These are phyloP conservation scores for Incumbomyces delicatus DNA, from an alignment of 2,329 filamentous ascomycete genomes.

Conservation along the genomic window DNA sequence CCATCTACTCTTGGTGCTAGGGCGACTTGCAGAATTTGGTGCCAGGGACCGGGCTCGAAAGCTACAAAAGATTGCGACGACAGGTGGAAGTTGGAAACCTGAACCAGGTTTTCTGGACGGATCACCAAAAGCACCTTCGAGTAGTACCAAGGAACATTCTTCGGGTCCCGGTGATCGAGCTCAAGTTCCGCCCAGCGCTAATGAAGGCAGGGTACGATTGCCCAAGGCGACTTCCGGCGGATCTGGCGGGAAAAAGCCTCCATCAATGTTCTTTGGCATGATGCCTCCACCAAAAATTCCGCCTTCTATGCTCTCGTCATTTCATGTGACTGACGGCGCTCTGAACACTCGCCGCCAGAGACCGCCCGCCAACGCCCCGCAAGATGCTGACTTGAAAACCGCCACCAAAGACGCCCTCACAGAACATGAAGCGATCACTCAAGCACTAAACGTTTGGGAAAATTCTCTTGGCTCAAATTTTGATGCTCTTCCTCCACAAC, in stretches of 20 bases:
- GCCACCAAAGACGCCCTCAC: constrained; percentile 59
- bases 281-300: constrained; percentile 32
- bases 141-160: constrained; percentile 6
- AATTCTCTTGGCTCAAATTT: constrained; percentile 64
- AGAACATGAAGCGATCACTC: constrained; percentile 58
- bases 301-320: constrained; percentile 40
- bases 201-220: constrained; percentile 12
- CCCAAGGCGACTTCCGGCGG: not conserved
- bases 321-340: constrained; percentile 40
- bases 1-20: constrained; percentile 72
- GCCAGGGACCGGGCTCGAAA: constrained; percentile 71
- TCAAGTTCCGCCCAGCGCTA: constrained; percentile 14
- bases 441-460: constrained; percentile 36
- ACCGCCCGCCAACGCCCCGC: constrained; percentile 20
- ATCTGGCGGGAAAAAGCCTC: constrained; percentile 20
- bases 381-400: constrained; percentile 48
- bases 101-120: constrained; percentile 10
- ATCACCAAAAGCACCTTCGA: constrained; percentile 6
- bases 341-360: constrained; percentile 24
- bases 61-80: constrained; percentile 52
- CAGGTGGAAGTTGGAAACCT: constrained; percentile 49
- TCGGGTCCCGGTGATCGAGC: not conserved
- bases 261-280: constrained; percentile 40
- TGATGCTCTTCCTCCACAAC: constrained; percentile 51
- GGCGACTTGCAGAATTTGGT: constrained; percentile 67